Conservation (phyloP, 169 alveolate species). For the Plasmodium falciparum region DNA sequence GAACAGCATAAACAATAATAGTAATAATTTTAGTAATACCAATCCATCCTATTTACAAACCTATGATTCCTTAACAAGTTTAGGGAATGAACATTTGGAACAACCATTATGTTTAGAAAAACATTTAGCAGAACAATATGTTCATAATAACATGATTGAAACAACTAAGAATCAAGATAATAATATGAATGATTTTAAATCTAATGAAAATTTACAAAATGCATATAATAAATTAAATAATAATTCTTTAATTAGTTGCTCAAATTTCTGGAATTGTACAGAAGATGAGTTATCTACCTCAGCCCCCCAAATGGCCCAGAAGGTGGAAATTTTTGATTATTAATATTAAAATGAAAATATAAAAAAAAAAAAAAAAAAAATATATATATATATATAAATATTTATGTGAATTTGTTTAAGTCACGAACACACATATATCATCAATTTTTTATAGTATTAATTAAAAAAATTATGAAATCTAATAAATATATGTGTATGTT, state of each 20-base stretch:
- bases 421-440: neutral
- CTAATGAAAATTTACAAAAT: constrained; percentile 28
- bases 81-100: neutral
- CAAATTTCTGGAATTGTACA: constrained; percentile 65
- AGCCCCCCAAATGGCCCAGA: constrained; percentile 51
- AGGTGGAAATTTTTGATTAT: constrained; percentile 61
- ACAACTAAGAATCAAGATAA: neutral
- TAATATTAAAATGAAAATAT: neutral
- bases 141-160: neutral
- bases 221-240: constrained; percentile 30
- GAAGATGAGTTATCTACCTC: constrained; percentile 56
- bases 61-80: neutral
- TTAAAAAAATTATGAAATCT: too few species aligned
- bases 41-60: neutral
- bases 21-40: neutral
- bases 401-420: neutral
- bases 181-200: constrained; percentile 4
- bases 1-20: neutral
- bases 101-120: neutral
- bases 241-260: constrained; percentile 38
- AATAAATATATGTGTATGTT: neutral
- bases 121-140: neutral
- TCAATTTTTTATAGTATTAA: too few species aligned
- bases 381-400: too few species aligned
- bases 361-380: constrained; percentile 2